Conservation (phyloP, 768 basidiomycete species). For the Tricholoma saponaceum region DNA sequence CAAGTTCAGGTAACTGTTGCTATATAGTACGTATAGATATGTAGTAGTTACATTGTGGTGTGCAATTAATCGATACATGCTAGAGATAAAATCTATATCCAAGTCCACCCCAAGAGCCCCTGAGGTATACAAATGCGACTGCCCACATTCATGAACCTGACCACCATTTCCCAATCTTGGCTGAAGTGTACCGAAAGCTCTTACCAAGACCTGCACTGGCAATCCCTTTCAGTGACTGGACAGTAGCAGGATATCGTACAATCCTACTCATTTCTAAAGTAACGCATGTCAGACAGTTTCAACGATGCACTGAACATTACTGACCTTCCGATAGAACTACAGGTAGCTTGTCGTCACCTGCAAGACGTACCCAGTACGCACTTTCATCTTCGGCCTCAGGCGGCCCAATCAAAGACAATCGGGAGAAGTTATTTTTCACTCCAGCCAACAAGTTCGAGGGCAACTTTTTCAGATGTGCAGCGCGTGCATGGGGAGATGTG, state of each 20-base stretch:
- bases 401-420: constrained; percentile 22
- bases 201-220: constrained; percentile 79
- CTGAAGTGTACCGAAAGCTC: constrained; percentile 67
- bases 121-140: not conserved
- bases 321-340: constrained; percentile 51
- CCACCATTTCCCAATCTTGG: constrained; percentile 90
- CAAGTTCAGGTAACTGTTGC: not conserved
- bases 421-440: constrained; percentile 50
- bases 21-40: not conserved
- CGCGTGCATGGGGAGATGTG: constrained; percentile 57
- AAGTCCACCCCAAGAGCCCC: not conserved
- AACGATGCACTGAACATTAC: constrained; percentile 13
- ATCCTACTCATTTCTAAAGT: constrained; percentile 67
- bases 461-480: constrained; percentile 73
- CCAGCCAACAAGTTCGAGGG: constrained; percentile 61
- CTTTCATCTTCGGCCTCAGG: constrained; percentile 59
- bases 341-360: constrained; percentile 56
- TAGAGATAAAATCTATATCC: not conserved
- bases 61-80: constrained; percentile 4
- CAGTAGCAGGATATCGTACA: constrained; percentile 77
- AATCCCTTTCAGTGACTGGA: constrained; percentile 84
- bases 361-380: constrained; percentile 72
- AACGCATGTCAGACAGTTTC: not conserved
- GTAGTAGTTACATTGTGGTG: not conserved
- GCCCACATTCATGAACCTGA: constrained; percentile 5